Base-by-base conservation (phyloP, 1,139 yeast species). In the Saccharomyces hybrid region DNA sequence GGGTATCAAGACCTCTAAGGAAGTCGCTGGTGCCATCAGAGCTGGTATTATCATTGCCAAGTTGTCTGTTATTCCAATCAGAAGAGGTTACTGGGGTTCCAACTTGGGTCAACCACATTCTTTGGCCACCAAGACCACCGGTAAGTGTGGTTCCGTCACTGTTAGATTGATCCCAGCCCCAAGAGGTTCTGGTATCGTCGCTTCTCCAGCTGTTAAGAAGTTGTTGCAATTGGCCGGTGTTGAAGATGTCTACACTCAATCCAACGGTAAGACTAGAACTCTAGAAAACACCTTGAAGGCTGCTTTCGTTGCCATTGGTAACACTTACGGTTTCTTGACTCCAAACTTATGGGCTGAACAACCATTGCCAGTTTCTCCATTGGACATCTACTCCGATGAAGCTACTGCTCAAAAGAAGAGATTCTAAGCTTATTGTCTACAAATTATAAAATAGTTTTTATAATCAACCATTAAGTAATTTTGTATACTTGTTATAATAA, bases 1-100 rank as follows among this genome's bases (percentile, higher is more conserved):
- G 77, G 99, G 99, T 84, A 91, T 95, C 82, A 95, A 95, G 90
- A 91, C 98, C 78, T 97, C 99, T 73, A 93, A 93, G 90, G 99
- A 95, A 83, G 98, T 93, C 73, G 99, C 99, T 72, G 90, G 97
- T 73, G 98, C 99, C 76, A 93, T 93, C 83, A 90, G 97, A 82
- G 97, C 98, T 71, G 99, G 99, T 73, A 91, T 93, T 82, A 84
- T 89, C 83, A 91, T 93, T 76, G 99, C 99, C 78, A 93, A 93
- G 86, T 86, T 93, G 75, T 87, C 97, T 68, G 88, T 93, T 78
- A 90, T 95, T 76, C 99, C 99, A 77, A 93, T 95, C 82, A 91
- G 99, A 86, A 90, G 99, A 86, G 99, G 99, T 84, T 93, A 93
- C 93, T 93, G 99, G 99, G 99, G 99, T 81, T 80, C 96, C 78